These are phyloP conservation scores for Penicillium steckii DNA, from an alignment of 495 filamentous ascomycete genomes.

Conservation along the genomic window DNA sequence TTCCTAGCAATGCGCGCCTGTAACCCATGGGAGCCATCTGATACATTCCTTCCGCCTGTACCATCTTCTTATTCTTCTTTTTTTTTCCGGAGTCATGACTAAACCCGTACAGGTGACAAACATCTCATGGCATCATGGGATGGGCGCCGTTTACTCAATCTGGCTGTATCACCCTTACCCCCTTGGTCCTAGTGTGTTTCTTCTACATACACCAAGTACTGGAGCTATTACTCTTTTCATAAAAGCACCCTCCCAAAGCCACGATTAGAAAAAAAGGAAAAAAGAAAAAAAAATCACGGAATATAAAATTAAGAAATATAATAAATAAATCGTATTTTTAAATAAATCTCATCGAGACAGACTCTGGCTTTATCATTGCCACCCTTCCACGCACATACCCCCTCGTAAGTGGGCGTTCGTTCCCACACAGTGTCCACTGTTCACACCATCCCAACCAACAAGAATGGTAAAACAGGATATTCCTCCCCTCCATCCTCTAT, in stretches of 20 bases:
- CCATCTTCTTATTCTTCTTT: constrained; percentile 6
- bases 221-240: constrained; percentile 3
- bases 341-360: too few species aligned
- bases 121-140: constrained; percentile 29
- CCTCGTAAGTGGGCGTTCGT: constrained; percentile 2
- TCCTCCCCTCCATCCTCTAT: too few species aligned
- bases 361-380: constrained; percentile 24
- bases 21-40: constrained; percentile 36
- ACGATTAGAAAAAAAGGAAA: not conserved
- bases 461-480: constrained; percentile 1
- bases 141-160: constrained; percentile 21
- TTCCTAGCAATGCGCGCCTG: constrained; percentile 9
- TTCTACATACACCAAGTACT: not conserved
- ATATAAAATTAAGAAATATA: not conserved
- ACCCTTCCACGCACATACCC: constrained; percentile 15
- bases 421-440: constrained; percentile 1
- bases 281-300: not conserved
- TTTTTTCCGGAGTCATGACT: constrained; percentile 37
- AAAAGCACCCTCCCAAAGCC: not conserved
- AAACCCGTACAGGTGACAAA: constrained; percentile 42
- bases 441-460: not conserved
- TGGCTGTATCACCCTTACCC: constrained; percentile 34
- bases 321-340: too few species aligned
- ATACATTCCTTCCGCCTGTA: constrained; percentile 37
- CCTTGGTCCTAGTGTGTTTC: constrained; percentile 22